phyloP scores from a whole-genome alignment of 148 eudicot species.

The Cornus suecica region DNA sequence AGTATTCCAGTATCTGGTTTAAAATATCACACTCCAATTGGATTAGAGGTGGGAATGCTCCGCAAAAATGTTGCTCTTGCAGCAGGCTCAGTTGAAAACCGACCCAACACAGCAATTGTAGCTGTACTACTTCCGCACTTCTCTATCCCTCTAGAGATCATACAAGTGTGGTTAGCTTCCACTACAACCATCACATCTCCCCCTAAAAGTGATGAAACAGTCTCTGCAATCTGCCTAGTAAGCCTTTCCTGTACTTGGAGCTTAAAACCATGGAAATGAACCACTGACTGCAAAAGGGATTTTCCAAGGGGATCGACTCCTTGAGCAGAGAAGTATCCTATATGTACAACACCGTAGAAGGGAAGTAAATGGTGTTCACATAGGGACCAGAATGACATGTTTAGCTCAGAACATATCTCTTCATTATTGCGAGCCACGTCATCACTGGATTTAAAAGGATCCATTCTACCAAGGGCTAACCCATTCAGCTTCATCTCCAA shows the following conservation, averaged over 20 bases:
- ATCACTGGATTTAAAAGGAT: slow-evolving; percentile 31
- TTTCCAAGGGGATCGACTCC: slow-evolving; percentile 36
- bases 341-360: slow-evolving; percentile 85
- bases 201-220: slow-evolving; percentile 64
- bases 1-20: not conserved
- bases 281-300: slow-evolving; percentile 63
- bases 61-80: slow-evolving; percentile 68
- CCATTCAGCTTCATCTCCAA: slow-evolving; percentile 70
- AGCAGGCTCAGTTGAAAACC: slow-evolving; percentile 65
- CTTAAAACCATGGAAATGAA: slow-evolving; percentile 83
- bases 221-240: slow-evolving; percentile 85
- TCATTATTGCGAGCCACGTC: slow-evolving; percentile 11
- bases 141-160: slow-evolving; percentile 92
- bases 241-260: slow-evolving; percentile 97
- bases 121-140: slow-evolving; percentile 88
- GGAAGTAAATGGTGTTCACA: slow-evolving; percentile 98
- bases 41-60: slow-evolving; percentile 38
- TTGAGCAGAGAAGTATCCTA: slow-evolving; percentile 53
- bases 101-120: slow-evolving; percentile 83
- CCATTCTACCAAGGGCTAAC: slow-evolving; percentile 23
- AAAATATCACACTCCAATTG: not conserved
- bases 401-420: slow-evolving; percentile 48
- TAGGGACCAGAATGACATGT: slow-evolving; percentile 77
- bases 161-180: slow-evolving; percentile 89
- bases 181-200: slow-evolving; percentile 86